Conservation (phyloP, 345 rosid species). For the Clarkia xantiana region DNA sequence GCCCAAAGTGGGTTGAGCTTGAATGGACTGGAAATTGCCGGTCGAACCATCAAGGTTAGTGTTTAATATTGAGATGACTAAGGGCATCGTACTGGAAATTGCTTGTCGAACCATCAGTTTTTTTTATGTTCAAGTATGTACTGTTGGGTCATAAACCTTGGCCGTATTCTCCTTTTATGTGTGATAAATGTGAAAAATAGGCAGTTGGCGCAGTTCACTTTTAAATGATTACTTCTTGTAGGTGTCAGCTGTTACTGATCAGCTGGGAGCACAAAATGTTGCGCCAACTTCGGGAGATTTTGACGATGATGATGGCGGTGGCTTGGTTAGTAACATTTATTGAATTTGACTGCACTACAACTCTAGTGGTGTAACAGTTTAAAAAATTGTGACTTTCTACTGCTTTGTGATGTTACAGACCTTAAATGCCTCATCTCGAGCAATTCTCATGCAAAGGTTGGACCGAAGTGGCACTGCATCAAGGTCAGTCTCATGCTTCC, state of each 20-base stretch:
- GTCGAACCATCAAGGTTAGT: slow-evolving; percentile 71
- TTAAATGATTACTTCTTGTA: slow-evolving; percentile 9
- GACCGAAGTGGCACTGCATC: slow-evolving; percentile 78
- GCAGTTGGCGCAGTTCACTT: background rate
- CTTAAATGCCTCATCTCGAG: slow-evolving; percentile 81
- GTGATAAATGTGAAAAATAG: no score
- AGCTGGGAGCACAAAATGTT: slow-evolving; percentile 45
- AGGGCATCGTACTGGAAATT: no score
- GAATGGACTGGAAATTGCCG: slow-evolving; percentile 88
- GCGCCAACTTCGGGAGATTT: slow-evolving; percentile 63
- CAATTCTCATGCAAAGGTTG: slow-evolving; percentile 78
- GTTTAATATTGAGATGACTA: no score
- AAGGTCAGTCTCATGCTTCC: slow-evolving; percentile 30
- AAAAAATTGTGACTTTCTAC: background rate
- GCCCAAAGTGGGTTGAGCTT: slow-evolving; percentile 78
- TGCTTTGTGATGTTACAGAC: slow-evolving; percentile 32
- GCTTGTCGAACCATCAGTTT: no score
- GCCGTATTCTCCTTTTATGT: no score
- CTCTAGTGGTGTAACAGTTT: background rate
- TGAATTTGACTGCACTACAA: background rate
- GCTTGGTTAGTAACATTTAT: slow-evolving; percentile 53
- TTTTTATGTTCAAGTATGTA: no score
- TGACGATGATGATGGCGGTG: slow-evolving; percentile 87
- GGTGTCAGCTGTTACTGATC: slow-evolving; percentile 96
- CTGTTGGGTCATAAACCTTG: no score